Base-by-base conservation (phyloP, 768 basidiomycete genomes). In the Dentipellis fragilis region DNA sequence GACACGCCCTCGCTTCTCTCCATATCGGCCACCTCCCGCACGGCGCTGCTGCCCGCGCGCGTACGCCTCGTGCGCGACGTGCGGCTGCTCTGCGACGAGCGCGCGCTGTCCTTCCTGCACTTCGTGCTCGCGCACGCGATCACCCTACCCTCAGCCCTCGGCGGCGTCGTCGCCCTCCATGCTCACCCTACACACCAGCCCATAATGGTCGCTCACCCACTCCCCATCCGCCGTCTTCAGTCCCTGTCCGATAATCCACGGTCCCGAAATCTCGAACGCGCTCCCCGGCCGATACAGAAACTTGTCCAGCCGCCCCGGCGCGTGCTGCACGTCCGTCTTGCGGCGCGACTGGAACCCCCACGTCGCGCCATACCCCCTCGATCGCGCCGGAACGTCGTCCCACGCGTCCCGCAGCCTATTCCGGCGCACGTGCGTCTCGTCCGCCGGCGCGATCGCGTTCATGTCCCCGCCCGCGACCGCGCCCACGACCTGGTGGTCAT, bases 391-490 rank as follows among this genome's bases (percentile, higher is more conserved):
- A 8, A 17, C 74, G 39, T 64, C 5, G 23, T 52, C 69, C 79
- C 83, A 88, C 40, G 84, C 80, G 62, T 90, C 88, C 46, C 54
- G 53, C 62, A 90, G 65, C 22, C 80, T 80, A 1, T 75, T 68
- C 2, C 73, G 68, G 36, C 62, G 67, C 11, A 76, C 73, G 34
- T 82, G 66, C 38, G 56, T 58, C 52, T 55, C 57, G 51, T 88
- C 85, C 14, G 67, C 67, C 1, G 68, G 63, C 2, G 69, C 69
- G 53, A 88, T 80, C 49, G 81, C 75, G 59, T 87, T 88, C 83
- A 89, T 86, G 62, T 88, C 86, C 1, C 87, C 87, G 0, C 75
- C 77, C 38, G 87, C 75, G 2, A 89, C 59, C 0, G 85, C 87
- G 1, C 81, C 84, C 22, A 74, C 67, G 14, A 84, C 65, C 0